Percentiles rank a stretch among this genome's conserved stretches.
These are phyloP conservation scores for Phialemonium atrogriseum DNA, from an alignment of 2,329 filamentous ascomycete species.

Conservation along the genomic window DNA sequence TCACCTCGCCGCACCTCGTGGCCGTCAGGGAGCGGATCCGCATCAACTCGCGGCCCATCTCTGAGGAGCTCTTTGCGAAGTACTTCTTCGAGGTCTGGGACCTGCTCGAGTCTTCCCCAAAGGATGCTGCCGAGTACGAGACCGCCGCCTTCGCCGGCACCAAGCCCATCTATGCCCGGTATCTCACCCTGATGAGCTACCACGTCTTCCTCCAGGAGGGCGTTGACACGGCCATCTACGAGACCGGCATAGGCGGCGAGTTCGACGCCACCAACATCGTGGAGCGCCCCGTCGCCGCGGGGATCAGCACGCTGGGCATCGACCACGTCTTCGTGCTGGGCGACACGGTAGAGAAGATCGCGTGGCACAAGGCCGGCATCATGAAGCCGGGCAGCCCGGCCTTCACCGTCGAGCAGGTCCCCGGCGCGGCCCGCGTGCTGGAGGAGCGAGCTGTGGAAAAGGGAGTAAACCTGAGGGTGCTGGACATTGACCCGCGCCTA, in stretches of 20 bases:
- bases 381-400: conserved; percentile 53
- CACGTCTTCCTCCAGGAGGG: conserved; percentile 73
- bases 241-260: conserved; percentile 91
- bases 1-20: conserved; percentile 78
- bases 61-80: conserved; percentile 58
- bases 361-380: conserved; percentile 67
- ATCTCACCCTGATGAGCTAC: conserved; percentile 79
- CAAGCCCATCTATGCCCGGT: conserved; percentile 90
- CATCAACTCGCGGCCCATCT: conserved; percentile 65
- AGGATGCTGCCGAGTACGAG: conserved; percentile 33
- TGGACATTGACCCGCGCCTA: conserved; percentile 39
- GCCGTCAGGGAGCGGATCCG: conserved; percentile 79
- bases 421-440: conserved; percentile 47
- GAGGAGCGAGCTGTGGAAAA: conserved; percentile 43
- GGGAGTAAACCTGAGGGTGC: conserved; percentile 34
- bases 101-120: conserved; percentile 32
- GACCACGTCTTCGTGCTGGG: conserved; percentile 60
- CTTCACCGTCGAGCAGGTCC: conserved; percentile 47
- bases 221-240: conserved; percentile 71
- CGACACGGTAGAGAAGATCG: conserved; percentile 54
- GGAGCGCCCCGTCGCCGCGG: conserved; percentile 45
- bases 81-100: conserved; percentile 88
- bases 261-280: conserved; percentile 90
- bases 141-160: conserved; percentile 46
- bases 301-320: conserved; percentile 58